Base-by-base conservation (phyloP, 2,329 filamentous ascomycete genomes). In the Bipolaris zeicola region DNA sequence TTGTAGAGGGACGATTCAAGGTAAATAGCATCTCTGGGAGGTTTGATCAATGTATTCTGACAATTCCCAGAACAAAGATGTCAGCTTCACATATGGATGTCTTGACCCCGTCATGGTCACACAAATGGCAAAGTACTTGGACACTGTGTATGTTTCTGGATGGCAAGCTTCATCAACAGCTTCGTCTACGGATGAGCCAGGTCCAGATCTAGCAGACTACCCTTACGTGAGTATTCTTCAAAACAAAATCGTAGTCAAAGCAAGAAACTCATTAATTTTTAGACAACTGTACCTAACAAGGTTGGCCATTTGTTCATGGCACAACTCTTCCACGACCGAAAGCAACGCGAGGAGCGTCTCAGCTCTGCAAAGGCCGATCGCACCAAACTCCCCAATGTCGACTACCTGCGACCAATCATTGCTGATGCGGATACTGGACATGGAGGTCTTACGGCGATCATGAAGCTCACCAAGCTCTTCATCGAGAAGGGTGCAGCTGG, bases 381-480 rank as follows among this genome's bases (percentile, higher is more conserved):
- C 54, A 79, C 81, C 66, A 88, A 87, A 61, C 80, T 95, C 48
- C 81, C 89, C 60, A 95, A 96, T 77, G 82, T 92, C 71, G 95
- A 99, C 81, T 99, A 95, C 80, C 87, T 99, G 45, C 89, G 95
- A 18, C 95, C 95, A 60, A 96, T 99, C 77, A 87, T 99, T 67
- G 95, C 95, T 57, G 95, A 99, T 78, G 95, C 94, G 47, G 95
- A 99, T 76, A 99, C 95, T 39, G 95, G 95, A 63, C 95, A 98
- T 77, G 95, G 95, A 73, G 95, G 95, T 72, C 83, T 99, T 61
- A 98, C 95, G n/a, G 95, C 95, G 53, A 90, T 98, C 69, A 98
- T 99, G 95, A 99, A 98, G 85, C 87, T 99, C 68, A 98, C 95
- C 63, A 97, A 97, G 84, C 86, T 98, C 55, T 98, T 99, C 77